phyloP scores from a whole-genome alignment of 495 filamentous ascomycete genomes.

The Friedmanniomyces simplex region DNA sequence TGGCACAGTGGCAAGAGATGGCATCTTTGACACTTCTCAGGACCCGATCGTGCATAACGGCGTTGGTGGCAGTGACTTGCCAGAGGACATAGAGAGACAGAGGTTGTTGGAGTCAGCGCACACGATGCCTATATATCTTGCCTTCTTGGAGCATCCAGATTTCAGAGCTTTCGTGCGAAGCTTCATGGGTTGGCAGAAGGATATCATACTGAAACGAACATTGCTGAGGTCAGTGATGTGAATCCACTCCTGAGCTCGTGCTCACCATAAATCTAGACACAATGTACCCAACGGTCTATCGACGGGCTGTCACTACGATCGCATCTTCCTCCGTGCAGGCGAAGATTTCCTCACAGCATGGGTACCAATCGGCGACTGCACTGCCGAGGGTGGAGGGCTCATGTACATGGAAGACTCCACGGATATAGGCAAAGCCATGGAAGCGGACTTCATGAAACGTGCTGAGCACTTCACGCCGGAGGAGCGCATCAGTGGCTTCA shows the following conservation, averaged over 20 bases:
- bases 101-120: too few species aligned
- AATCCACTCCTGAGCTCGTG: too few species aligned
- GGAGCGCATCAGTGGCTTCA: slow-evolving; percentile 25
- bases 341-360: slow-evolving; percentile 51
- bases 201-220: slow-evolving; percentile 27
- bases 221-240: too few species aligned
- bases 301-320: slow-evolving; percentile 57
- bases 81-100: too few species aligned
- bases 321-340: slow-evolving; percentile 52
- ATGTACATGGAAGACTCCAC: slow-evolving; percentile 48
- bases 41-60: slow-evolving; percentile 43
- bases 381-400: slow-evolving; percentile 46
- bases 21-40: slow-evolving; percentile 42
- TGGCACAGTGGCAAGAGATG: slow-evolving; percentile 30
- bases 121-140: too few species aligned
- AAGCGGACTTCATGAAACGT: slow-evolving; percentile 22
- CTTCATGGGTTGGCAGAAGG: slow-evolving; percentile 47
- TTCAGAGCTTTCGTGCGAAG: slow-evolving; percentile 42
- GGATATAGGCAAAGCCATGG: slow-evolving; percentile 20
- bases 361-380: slow-evolving; percentile 54
- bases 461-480: slow-evolving; percentile 22
- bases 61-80: too few species aligned
- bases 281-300: slow-evolving; percentile 49
- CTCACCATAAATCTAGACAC: too few species aligned
- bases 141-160: slow-evolving; percentile 43